Evolutionary conservation across 352 stramenopile species (phyloP).

Genomic region (Pythium coloratum): DNA sequence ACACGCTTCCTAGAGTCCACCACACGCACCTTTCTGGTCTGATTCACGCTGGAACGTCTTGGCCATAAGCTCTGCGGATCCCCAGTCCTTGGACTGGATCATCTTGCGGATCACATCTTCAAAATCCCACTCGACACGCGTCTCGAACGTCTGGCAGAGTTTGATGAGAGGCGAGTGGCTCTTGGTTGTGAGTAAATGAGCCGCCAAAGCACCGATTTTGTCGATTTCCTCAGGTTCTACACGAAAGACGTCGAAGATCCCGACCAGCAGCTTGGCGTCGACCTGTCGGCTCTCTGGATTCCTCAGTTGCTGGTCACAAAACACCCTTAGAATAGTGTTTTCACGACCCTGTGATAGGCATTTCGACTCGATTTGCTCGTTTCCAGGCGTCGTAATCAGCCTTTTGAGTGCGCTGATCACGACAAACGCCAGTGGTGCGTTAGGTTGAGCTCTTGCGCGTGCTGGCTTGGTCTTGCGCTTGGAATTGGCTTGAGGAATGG

Average conservation of each 20-base stretch:
- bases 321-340: conserved; percentile 32
- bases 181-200: conserved; percentile 37
- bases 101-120: conserved; percentile 36
- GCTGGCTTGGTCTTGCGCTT: conserved; percentile 38
- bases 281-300: conserved; percentile 12
- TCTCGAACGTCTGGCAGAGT: conserved; percentile 36
- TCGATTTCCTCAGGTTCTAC: conserved; percentile 33
- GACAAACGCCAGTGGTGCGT: conserved; percentile 54
- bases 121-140: conserved; percentile 35
- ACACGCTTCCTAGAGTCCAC: not conserved
- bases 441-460: conserved; percentile 32
- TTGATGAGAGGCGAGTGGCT: conserved; percentile 56
- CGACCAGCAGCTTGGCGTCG: conserved; percentile 58
- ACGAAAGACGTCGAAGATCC: conserved; percentile 57
- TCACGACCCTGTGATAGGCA: conserved; percentile 27
- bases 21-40: conserved; percentile 6
- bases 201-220: conserved; percentile 27
- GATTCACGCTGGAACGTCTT: conserved; percentile 36
- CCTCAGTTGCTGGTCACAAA: conserved; percentile 31
- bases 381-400: conserved; percentile 17
- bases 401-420: conserved; percentile 52
- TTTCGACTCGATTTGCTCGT: not conserved
- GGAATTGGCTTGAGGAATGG: conserved; percentile 20
- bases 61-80: conserved; percentile 49
- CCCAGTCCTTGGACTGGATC: conserved; percentile 60